Evolutionary conservation across 805 yeast species (phyloP), one percentile per base, ranked within the genome.

Genomic region (Candida fluviatilis): DNA sequence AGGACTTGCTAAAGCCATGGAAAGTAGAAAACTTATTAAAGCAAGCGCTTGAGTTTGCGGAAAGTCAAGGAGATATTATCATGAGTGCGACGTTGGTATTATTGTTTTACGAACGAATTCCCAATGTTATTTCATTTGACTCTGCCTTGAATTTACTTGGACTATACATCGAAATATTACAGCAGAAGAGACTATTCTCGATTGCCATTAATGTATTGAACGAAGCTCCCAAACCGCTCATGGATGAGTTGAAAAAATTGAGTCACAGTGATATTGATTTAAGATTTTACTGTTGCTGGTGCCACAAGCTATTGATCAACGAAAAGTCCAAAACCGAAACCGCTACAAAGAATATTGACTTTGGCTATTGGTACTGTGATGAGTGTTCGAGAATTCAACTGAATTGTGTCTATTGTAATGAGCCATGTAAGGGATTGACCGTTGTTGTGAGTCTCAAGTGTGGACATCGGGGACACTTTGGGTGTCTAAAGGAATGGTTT

Each of bases 311-410:
- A n/a, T 62, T 84, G 6, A 54, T 75, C 7, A 83, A 84, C 56
- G 89, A 82, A 45, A 48, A 51, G 4, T 65, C 79, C 3, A 79
- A 77, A 49, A 64, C 60, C 13, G 65, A 57, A 29, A 41, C 42
- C 14, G 41, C 41, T 12, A 51, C 50, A 10, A 39, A 43, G 10
- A 42, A 43, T 25, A 30, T 19, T 2, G 58, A 56, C 25, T 76
- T 78, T 50, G 95, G 95, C 1, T 80, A 73, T 49, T 89, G 96
- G 95, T 85, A 82, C 57, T 90, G 97, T 62, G 87, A 80, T 37
- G 70, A 68, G 16, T 90, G 97, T 57, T 62, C 70, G 8, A 65
- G 61, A 36, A 64, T 66, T 12, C 80, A 78, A 43, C 81, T 78
- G 41, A 73, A 79, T n/a, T 90, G 97, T 58, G 71, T 81, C 18